Percentiles rank a stretch among this genome's conserved stretches.
Evolutionary conservation across 2,329 filamentous ascomycete genomes (phyloP).

Genomic region (Venturia oleaginea): DNA sequence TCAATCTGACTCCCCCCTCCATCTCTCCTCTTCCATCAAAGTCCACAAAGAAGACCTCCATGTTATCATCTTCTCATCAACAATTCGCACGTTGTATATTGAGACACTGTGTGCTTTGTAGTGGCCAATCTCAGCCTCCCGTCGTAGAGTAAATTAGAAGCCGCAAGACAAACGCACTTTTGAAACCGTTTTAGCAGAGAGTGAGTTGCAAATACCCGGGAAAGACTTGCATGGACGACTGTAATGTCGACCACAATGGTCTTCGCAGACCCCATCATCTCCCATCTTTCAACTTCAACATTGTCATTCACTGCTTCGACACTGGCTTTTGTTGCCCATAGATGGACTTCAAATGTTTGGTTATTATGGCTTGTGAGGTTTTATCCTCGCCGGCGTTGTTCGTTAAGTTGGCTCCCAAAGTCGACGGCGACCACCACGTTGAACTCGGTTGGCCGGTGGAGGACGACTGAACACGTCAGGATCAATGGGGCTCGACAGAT

Average conservation of each 20-base stretch:
- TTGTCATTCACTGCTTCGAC: neutral
- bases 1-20: neutral
- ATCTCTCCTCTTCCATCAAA: neutral
- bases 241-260: neutral
- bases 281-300: neutral
- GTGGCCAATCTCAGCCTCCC: neutral
- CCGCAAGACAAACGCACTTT: neutral
- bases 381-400: constrained; percentile 2
- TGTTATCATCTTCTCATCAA: neutral
- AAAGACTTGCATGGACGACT: neutral
- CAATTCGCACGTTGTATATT: neutral
- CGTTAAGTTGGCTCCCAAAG: constrained; percentile 32
- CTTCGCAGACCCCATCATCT: neutral
- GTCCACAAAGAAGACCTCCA: neutral
- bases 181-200: neutral
- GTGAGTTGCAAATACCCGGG: neutral
- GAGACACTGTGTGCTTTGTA: neutral
- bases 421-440: constrained; percentile 27
- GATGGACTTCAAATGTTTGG: neutral
- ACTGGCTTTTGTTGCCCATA: neutral
- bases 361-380: neutral
- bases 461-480: constrained; percentile 32
- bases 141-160: neutral
- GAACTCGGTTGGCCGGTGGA: constrained; percentile 21
- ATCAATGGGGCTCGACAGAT: constrained; percentile 30